Evolutionary conservation across 2,329 filamentous ascomycete species (phyloP).

Genomic region (Helminthosporium solani): DNA sequence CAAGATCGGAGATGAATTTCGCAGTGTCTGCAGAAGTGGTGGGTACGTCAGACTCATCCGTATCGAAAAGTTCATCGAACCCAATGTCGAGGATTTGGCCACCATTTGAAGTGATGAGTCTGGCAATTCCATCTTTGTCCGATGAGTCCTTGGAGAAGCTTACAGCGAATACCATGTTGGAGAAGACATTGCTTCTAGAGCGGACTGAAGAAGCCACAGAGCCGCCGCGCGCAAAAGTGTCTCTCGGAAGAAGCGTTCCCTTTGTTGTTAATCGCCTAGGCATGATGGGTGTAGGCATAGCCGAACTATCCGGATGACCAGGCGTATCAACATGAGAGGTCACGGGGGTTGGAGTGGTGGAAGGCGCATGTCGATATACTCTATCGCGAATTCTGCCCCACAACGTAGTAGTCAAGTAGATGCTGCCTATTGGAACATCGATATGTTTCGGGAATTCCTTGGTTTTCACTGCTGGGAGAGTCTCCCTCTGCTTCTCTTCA

Average conservation of each 20-base stretch:
- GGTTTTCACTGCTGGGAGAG: constrained; percentile 26
- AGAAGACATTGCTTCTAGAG: constrained; percentile 58
- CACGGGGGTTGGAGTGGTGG: constrained; percentile 18
- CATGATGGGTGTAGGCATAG: constrained; percentile 52
- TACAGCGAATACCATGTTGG: constrained; percentile 83
- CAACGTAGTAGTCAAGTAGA: constrained; percentile 49
- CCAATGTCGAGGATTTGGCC: constrained; percentile 71
- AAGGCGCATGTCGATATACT: constrained; percentile 30
- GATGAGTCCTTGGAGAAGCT: constrained; percentile 62
- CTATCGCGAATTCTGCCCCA: constrained; percentile 46
- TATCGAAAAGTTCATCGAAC: constrained; percentile 78
- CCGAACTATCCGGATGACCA: constrained; percentile 28
- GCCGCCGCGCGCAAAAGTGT: constrained; percentile 25
- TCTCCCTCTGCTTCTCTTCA: constrained; percentile 44
- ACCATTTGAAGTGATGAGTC: constrained; percentile 68
- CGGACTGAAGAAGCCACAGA: constrained; percentile 30
- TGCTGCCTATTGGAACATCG: constrained; percentile 42
- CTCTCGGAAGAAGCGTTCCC: constrained; percentile 28
- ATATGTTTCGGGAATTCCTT: constrained; percentile 24
- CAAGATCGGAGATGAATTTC: constrained; percentile 13
- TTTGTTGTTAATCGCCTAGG: constrained; percentile 44
- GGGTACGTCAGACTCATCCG: constrained; percentile 29
- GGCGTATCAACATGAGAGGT: constrained; percentile 28
- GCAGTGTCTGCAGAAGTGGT: constrained; percentile 17
- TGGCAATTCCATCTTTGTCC: constrained; percentile 59